These are phyloP conservation scores for Zalaria obscura DNA, from an alignment of 2,329 filamentous ascomycete species.

Conservation along the genomic window DNA sequence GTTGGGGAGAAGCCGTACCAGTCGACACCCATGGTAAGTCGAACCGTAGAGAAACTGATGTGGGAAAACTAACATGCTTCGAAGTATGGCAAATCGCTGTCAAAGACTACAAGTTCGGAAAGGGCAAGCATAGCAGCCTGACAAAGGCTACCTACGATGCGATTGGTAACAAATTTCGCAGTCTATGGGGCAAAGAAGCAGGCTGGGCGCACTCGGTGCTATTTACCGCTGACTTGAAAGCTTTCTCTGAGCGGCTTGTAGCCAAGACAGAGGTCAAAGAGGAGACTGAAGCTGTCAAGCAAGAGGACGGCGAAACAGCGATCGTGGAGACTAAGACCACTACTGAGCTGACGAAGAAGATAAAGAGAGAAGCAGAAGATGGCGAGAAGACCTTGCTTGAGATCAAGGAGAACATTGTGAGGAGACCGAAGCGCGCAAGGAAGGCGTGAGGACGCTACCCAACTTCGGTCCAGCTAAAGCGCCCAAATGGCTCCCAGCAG, in stretches of 20 bases:
- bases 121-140: conserved; percentile 67
- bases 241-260: conserved; percentile 58
- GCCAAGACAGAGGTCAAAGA: conserved; percentile 35
- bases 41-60: neutral
- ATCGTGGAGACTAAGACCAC: conserved; percentile 17
- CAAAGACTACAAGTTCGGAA: conserved; percentile 85
- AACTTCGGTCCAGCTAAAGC: too few species aligned
- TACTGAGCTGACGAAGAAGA: conserved; percentile 20
- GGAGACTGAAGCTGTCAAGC: conserved; percentile 22
- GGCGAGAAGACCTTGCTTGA: conserved; percentile 24
- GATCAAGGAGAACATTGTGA: conserved; percentile 20
- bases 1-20: conserved; percentile 89
- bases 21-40: conserved; percentile 72
- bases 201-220: conserved; percentile 97
- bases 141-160: conserved; percentile 82
- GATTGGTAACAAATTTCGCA: conserved; percentile 77
- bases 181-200: conserved; percentile 81
- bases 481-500: too few species aligned
- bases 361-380: conserved; percentile 26
- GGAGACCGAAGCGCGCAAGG: conserved; percentile 22
- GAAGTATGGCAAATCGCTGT: conserved; percentile 93
- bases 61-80: neutral
- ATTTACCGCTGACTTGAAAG: conserved; percentile 81
- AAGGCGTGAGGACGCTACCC: conserved; percentile 7
- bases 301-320: conserved; percentile 5